Evolutionary conservation across 148 eudicot species (phyloP), one percentile per base, ranked within the genome.

Genomic region (Hydrangea macrophylla): DNA sequence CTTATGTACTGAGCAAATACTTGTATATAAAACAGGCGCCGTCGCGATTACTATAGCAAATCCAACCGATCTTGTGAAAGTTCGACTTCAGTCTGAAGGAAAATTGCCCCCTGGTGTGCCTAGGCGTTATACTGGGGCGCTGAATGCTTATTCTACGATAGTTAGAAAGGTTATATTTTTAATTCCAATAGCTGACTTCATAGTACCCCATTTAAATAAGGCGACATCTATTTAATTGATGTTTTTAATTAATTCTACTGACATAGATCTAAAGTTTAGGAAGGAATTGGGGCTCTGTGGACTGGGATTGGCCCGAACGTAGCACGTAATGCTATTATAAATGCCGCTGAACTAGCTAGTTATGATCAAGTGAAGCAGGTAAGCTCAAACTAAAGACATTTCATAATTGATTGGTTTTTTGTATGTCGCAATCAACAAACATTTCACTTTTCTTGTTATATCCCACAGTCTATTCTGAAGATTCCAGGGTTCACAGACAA

Each of bases 321-420:
- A 64, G 93, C 96, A n/a, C 89, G 99, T 7, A 94, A 94, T 77
- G 99, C 99, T 35, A 94, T 90, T 45, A 94, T 94, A 63, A 94
- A 94, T 85, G 99, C 99, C 57, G 99, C 99, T 78, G 99, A 94
- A 76, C 77, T 94, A 48, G 99, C 97, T 70, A 94, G 99, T 79
- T 94, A 94, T 76, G 99, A 94, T 79, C 99, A 94, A 86, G 90
- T 94, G 84, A 90, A 94, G 76, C 78, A 94, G 98, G 98, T 88
- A 69, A 72, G 57, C 28, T 53, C 30, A 32, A 23, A 64, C 23
- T 58, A 0, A 2, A n/a, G n/a, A 37, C 30, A 20, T 39, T 70
- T 44, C 40, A 68, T 20, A 32, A 20, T 51, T 37, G 33, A 23
- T 30, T 26, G 13, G 12, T 6, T 48, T 45, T 42, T 11, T 35